Conservation (phyloP, 257 asterid species). For the Parsonsia alboflavescens region DNA sequence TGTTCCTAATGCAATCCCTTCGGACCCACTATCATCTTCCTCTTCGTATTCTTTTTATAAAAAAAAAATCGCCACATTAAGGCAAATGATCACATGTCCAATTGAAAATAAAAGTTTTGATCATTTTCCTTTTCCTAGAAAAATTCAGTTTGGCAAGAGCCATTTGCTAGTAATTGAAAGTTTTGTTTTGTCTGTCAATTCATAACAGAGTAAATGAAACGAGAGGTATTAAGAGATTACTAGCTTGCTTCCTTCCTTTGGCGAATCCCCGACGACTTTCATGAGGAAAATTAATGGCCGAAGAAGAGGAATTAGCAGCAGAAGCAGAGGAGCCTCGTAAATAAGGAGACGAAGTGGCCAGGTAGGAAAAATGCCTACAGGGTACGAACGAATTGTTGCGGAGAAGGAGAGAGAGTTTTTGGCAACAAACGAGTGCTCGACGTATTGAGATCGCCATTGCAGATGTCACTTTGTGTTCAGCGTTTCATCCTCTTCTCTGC, state of each 20-base stretch:
- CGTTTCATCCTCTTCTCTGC: neutral
- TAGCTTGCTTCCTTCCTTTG: conserved; percentile 58
- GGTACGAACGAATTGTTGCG: conserved; percentile 31
- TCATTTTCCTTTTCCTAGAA: neutral
- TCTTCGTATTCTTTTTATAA: conserved; percentile 32
- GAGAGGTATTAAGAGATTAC: conserved; percentile 24
- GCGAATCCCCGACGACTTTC: conserved; percentile 56
- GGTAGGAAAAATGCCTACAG: conserved; percentile 28
- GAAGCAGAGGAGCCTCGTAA: conserved; percentile 24
- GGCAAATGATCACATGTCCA: neutral
- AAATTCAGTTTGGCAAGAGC: neutral
- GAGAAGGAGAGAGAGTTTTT: conserved; percentile 27
- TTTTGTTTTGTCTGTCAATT: neutral
- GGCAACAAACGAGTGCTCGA: conserved; percentile 51
- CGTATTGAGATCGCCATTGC: conserved; percentile 53
- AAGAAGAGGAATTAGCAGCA: conserved; percentile 19
- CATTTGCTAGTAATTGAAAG: neutral
- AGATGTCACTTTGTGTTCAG: neutral
- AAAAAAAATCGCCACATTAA: neutral
- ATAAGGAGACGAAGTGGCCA: conserved; percentile 24
- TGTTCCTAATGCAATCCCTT: conserved; percentile 11
- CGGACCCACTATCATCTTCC: conserved; percentile 33
- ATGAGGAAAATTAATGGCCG: conserved; percentile 20
- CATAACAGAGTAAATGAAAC: neutral
- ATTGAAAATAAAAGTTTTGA: neutral